These are phyloP conservation scores for Aspergillus clavatus DNA, from an alignment of 2,329 filamentous ascomycete genomes.

Conservation along the genomic window DNA sequence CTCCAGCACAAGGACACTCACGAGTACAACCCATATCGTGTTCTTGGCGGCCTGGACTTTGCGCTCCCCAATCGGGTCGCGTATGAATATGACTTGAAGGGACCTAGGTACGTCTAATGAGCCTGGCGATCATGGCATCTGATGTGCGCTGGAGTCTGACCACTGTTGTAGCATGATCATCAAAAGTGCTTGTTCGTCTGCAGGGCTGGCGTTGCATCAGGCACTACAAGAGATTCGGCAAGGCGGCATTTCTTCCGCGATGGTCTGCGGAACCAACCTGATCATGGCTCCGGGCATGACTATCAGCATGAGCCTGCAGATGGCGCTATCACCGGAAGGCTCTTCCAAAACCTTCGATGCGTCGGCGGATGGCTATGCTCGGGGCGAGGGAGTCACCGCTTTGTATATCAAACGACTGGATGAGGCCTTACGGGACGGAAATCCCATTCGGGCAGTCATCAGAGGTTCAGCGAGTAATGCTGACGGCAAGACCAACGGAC, in stretches of 20 bases:
- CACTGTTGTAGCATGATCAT: conserved; percentile 21
- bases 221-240: conserved; percentile 20
- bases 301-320: conserved; percentile 26
- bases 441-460: conserved; percentile 30
- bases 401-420: conserved; percentile 28
- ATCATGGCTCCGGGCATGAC: conserved; percentile 29
- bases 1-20: conserved; percentile 16
- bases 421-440: conserved; percentile 26
- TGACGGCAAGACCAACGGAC: conserved; percentile 20
- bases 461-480: conserved; percentile 17
- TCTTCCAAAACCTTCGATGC: conserved; percentile 25
- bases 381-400: conserved; percentile 31
- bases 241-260: conserved; percentile 18
- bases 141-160: background rate
- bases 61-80: conserved; percentile 9
- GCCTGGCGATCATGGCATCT: background rate
- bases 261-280: conserved; percentile 34
- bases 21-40: conserved; percentile 7
- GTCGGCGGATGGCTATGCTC: conserved; percentile 28
- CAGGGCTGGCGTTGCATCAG: conserved; percentile 27
- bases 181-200: conserved; percentile 37
- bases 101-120: conserved; percentile 4
- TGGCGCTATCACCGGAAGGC: conserved; percentile 31
- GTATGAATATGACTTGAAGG: conserved; percentile 8
- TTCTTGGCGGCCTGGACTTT: conserved; percentile 7